Percentiles rank a stretch among this genome's conserved stretches.
Conservation (phyloP, 768 basidiomycete species). For the Termitomyces sp. region DNA sequence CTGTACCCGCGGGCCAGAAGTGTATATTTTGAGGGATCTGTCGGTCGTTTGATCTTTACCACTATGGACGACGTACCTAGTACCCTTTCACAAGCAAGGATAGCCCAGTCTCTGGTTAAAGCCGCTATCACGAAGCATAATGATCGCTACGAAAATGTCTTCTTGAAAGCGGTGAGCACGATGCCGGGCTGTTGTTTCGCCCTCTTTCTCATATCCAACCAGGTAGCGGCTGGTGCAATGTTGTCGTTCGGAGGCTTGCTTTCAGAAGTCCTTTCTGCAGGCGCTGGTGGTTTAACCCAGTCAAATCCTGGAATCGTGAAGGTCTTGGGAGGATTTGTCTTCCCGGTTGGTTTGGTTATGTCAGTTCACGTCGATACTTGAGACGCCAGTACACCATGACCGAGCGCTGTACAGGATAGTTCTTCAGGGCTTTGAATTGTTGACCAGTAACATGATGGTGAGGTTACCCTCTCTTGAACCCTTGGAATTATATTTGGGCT, state of each 20-base stretch:
- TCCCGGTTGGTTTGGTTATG: conserved; percentile 78
- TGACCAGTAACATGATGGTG: conserved; percentile 80
- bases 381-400: background rate
- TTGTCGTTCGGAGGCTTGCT: conserved; percentile 72
- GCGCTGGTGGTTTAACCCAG: conserved; percentile 43
- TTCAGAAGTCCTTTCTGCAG: conserved; percentile 57
- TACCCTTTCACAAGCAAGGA: conserved; percentile 57
- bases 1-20: background rate
- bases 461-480: conserved; percentile 2
- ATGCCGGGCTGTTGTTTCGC: background rate
- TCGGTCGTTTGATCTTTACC: background rate
- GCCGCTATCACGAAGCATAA: conserved; percentile 58
- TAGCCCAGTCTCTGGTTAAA: conserved; percentile 55
- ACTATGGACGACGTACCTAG: conserved; percentile 20
- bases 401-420: conserved; percentile 49
- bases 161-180: conserved; percentile 63
- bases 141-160: conserved; percentile 54
- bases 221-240: conserved; percentile 71
- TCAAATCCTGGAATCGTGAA: conserved; percentile 68
- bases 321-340: conserved; percentile 62
- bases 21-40: background rate
- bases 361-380: conserved; percentile 22
- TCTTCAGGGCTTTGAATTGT: conserved; percentile 63
- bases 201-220: background rate
- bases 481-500: background rate